Evolutionary conservation across 768 basidiomycete species (phyloP).

Genomic region (Mrakia blollopis): DNA sequence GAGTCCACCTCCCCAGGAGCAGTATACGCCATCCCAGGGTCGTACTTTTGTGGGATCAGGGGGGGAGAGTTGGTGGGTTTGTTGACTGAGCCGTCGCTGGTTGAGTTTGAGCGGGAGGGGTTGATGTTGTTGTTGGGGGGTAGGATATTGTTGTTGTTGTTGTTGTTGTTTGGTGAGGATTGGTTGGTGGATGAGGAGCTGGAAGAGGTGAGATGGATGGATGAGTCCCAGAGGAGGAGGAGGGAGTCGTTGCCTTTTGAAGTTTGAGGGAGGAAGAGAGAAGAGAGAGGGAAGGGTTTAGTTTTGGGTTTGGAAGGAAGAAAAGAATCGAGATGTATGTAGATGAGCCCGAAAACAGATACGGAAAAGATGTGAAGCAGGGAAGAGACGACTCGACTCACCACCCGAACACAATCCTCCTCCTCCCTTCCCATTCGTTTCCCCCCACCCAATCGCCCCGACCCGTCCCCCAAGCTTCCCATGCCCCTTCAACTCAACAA

Average conservation of each 20-base stretch:
- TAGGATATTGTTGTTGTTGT: background rate
- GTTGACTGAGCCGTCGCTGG: too few species aligned
- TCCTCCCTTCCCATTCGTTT: conserved; percentile 46
- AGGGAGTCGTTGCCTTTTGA: conserved; percentile 16
- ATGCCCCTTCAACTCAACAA: conserved; percentile 84
- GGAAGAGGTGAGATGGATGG: conserved; percentile 4
- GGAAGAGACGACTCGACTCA: conserved; percentile 44
- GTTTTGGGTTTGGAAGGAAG: too few species aligned
- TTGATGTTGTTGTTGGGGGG: background rate
- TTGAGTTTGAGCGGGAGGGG: background rate
- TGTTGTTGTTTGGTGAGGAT: background rate
- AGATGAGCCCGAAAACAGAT: background rate
- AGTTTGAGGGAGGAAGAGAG: too few species aligned
- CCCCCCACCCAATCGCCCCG: conserved; percentile 87
- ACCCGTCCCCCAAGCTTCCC: conserved; percentile 55
- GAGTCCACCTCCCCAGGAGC: conserved; percentile 27
- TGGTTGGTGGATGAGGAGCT: background rate
- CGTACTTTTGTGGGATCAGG: background rate
- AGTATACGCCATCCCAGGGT: conserved; percentile 13
- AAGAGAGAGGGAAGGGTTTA: background rate
- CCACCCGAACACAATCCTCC: conserved; percentile 83
- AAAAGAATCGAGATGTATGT: background rate
- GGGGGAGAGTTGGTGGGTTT: too few species aligned
- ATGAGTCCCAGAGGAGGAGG: conserved; percentile 20
- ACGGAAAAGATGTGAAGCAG: background rate